Evolutionary conservation across 257 asterid species (phyloP).

Genomic region (Nemophila menziesii): DNA sequence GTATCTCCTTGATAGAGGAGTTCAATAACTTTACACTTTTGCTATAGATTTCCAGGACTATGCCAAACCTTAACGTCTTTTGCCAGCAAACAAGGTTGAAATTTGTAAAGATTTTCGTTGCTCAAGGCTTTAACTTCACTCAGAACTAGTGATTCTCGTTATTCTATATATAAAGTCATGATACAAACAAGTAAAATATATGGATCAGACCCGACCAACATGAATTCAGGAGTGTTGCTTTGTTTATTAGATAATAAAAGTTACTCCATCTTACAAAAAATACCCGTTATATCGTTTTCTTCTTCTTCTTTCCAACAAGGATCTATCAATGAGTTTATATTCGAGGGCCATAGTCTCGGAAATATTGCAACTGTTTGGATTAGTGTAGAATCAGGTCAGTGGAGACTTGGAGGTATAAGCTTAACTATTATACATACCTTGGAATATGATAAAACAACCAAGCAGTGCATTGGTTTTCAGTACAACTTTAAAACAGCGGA

Average conservation of each 20-base stretch:
- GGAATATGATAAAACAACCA: slow-evolving; percentile 20
- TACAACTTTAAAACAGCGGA: slow-evolving; percentile 51
- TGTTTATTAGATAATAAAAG: slow-evolving; percentile 74
- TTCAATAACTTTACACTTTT: background rate
- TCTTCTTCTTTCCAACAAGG: slow-evolving; percentile 59
- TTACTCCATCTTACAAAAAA: slow-evolving; percentile 60
- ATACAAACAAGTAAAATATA: slow-evolving; percentile 48
- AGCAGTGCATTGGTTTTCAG: slow-evolving; percentile 18
- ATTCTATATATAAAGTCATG: slow-evolving; percentile 40
- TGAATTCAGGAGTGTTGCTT: slow-evolving; percentile 45
- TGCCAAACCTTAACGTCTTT: slow-evolving; percentile 57
- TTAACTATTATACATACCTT: slow-evolving; percentile 25
- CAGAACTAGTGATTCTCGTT: slow-evolving; percentile 12
- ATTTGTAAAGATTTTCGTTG: slow-evolving; percentile 21
- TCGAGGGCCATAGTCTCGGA: slow-evolving; percentile 68
- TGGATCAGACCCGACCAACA: slow-evolving; percentile 61
- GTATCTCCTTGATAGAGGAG: no score
- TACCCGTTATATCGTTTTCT: no score
- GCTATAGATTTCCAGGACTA: slow-evolving; percentile 71
- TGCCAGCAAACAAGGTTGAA: slow-evolving; percentile 40
- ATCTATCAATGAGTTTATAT: slow-evolving; percentile 51
- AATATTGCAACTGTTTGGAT: slow-evolving; percentile 70
- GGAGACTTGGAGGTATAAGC: slow-evolving; percentile 58
- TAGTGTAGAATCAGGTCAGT: slow-evolving; percentile 80
- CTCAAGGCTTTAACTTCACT: slow-evolving; percentile 22